A percentile compares a stretch with the other conserved stretches of the same genome.
phyloP scores from a whole-genome alignment of 2,329 filamentous ascomycete species.

The Cordyceps militaris region DNA sequence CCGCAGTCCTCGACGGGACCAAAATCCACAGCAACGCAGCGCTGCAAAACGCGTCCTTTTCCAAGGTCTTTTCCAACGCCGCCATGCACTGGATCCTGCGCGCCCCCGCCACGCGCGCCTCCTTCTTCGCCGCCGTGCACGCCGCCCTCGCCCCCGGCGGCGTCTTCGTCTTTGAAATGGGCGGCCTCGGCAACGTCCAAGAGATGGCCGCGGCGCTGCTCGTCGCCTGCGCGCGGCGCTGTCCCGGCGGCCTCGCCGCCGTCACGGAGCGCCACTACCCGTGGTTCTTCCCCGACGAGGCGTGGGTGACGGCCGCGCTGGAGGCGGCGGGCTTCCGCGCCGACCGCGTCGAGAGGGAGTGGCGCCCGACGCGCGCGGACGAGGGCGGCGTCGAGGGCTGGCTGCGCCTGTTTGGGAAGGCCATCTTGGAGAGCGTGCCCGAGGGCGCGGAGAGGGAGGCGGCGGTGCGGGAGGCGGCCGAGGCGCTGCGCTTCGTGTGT shows the following conservation, averaged over 20 bases:
- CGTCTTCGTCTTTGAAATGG: conserved; percentile 62
- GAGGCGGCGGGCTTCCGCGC: conserved; percentile 41
- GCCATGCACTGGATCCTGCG: conserved; percentile 62
- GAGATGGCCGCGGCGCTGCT: conserved; percentile 56
- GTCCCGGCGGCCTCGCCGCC: conserved; percentile 35
- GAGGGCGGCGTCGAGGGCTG: conserved; percentile 57
- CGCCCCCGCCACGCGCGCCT: conserved; percentile 30
- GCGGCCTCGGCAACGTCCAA: conserved; percentile 60
- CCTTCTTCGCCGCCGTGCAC: conserved; percentile 48
- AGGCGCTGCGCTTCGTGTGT: conserved; percentile 48
- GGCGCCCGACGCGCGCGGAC: conserved; percentile 54
- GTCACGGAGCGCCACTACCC: conserved; percentile 44
- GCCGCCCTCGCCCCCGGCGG: conserved; percentile 48
- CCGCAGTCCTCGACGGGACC: conserved; percentile 40
- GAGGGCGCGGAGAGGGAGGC: conserved; percentile 41
- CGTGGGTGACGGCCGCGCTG: conserved; percentile 44
- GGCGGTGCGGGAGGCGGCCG: conserved; percentile 46
- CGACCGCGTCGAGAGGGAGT: conserved; percentile 53
- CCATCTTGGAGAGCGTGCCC: conserved; percentile 47
- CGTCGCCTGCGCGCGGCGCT: conserved; percentile 42
- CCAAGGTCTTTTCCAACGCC: conserved; percentile 59
- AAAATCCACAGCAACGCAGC: conserved; percentile 27
- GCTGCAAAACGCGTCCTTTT: conserved; percentile 34
- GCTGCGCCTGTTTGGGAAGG: conserved; percentile 56
- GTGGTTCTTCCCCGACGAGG: conserved; percentile 66